Evolutionary conservation across 139 green algal species (phyloP).

Genomic region (Haematococcus lacustris): DNA sequence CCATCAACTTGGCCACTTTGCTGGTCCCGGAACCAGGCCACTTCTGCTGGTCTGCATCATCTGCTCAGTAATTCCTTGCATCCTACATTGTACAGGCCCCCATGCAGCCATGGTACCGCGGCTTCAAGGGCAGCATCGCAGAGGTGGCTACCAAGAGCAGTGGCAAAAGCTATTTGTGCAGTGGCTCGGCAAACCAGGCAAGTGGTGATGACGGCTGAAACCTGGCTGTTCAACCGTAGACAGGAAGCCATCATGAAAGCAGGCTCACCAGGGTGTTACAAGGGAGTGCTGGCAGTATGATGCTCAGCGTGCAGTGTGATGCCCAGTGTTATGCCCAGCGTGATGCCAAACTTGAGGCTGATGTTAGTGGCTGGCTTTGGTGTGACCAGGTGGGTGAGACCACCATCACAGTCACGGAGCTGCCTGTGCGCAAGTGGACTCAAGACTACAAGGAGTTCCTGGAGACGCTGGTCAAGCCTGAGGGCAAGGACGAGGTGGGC

Average conservation of each 20-base stretch:
- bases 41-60: background rate
- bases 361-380: too few relatives aligned
- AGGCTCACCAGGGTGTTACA: too few relatives aligned
- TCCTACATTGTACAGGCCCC: conserved; percentile 11
- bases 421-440: conserved; percentile 95
- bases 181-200: conserved; percentile 34
- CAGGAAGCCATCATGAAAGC: too few relatives aligned
- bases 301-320: too few relatives aligned
- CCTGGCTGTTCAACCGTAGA: too few relatives aligned
- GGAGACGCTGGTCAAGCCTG: conserved; percentile 74
- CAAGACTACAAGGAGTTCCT: conserved; percentile 98
- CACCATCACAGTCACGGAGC: conserved; percentile 89
- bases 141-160: conserved; percentile 52
- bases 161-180: conserved; percentile 65
- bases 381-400: conserved; percentile 39
- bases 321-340: too few relatives aligned
- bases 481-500: conserved; percentile 14
- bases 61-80: background rate
- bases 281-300: too few relatives aligned
- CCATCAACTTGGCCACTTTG: too few relatives aligned
- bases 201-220: too few relatives aligned
- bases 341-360: too few relatives aligned
- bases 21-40: too few relatives aligned
- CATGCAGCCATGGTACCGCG: conserved; percentile 83
- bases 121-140: conserved; percentile 60